These are phyloP conservation scores for Talaromyces adpressus DNA, from an alignment of 495 filamentous ascomycete genomes.

Conservation along the genomic window DNA sequence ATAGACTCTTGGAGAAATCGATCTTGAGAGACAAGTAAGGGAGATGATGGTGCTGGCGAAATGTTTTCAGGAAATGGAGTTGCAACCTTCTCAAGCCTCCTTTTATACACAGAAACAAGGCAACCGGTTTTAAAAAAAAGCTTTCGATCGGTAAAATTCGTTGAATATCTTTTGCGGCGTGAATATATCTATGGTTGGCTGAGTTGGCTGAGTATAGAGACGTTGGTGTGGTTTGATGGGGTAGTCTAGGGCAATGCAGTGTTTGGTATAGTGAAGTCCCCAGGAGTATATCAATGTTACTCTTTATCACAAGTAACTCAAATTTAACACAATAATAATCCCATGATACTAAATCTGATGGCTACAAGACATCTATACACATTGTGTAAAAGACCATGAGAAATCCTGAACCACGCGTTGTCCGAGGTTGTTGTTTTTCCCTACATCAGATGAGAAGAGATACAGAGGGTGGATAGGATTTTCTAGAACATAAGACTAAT, in stretches of 20 bases:
- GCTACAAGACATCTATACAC: not conserved
- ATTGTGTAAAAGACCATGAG: no score
- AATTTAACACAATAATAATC: not conserved
- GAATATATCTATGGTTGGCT: not conserved
- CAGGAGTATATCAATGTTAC: not conserved
- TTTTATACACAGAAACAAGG: not conserved
- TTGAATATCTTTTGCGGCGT: not conserved
- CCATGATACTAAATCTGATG: not conserved
- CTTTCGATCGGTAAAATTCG: not conserved
- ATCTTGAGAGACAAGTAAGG: no score
- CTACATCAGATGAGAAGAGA: not conserved
- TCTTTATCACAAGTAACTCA: not conserved
- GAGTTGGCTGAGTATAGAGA: no score
- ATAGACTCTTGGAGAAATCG: no score
- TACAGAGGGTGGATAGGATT: not conserved
- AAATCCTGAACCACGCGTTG: not conserved
- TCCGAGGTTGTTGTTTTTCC: not conserved
- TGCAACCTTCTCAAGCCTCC: no score
- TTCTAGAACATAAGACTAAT: not conserved
- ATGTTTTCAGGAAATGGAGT: no score
- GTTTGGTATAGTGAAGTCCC: not conserved
- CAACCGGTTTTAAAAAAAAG: not conserved
- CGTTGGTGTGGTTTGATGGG: not conserved
- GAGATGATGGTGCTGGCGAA: no score
- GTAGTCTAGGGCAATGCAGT: not conserved